These are phyloP conservation scores for Aspergillus aculeatus DNA, from an alignment of 2,329 filamentous ascomycete species.

Conservation along the genomic window DNA sequence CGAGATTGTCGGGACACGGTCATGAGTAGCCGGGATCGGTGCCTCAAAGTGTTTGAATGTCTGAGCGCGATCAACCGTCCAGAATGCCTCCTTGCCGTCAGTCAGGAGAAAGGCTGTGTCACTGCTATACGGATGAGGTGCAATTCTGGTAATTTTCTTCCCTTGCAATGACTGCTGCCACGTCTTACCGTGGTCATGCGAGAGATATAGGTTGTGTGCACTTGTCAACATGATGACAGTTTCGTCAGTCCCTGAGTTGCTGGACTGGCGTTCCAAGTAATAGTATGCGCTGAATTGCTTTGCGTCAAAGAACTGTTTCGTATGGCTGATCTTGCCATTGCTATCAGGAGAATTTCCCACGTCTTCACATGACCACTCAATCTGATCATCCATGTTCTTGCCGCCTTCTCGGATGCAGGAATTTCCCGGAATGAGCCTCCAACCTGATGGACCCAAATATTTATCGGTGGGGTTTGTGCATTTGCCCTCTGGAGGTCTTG, in stretches of 20 bases:
- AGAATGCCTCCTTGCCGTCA: constrained; percentile 64
- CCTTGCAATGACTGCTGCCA: constrained; percentile 73
- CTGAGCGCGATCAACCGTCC: constrained; percentile 76
- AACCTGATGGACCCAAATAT: constrained; percentile 85
- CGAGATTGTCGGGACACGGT: constrained; percentile 55
- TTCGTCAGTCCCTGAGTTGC: constrained; percentile 67
- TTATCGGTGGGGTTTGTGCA: constrained; percentile 71
- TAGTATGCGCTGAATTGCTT: constrained; percentile 55
- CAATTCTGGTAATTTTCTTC: constrained; percentile 68
- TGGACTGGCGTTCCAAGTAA: constrained; percentile 77
- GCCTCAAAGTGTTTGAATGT: constrained; percentile 72
- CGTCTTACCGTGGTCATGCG: constrained; percentile 81
- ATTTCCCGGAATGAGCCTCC: constrained; percentile 85
- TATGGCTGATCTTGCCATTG: constrained; percentile 65
- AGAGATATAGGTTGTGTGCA: constrained; percentile 66
- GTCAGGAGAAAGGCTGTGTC: constrained; percentile 88
- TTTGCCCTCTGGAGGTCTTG: constrained; percentile 67
- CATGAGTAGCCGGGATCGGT: constrained; percentile 58
- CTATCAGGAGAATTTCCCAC: constrained; percentile 50
- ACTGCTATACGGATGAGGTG: constrained; percentile 76
- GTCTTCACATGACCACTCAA: constrained; percentile 75
- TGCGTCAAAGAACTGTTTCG: constrained; percentile 61
- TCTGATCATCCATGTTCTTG: constrained; percentile 66
- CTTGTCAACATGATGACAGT: constrained; percentile 64
- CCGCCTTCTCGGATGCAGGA: constrained; percentile 64